Conservation (phyloP, 257 asterid species). For the Capsicum pubescens region DNA sequence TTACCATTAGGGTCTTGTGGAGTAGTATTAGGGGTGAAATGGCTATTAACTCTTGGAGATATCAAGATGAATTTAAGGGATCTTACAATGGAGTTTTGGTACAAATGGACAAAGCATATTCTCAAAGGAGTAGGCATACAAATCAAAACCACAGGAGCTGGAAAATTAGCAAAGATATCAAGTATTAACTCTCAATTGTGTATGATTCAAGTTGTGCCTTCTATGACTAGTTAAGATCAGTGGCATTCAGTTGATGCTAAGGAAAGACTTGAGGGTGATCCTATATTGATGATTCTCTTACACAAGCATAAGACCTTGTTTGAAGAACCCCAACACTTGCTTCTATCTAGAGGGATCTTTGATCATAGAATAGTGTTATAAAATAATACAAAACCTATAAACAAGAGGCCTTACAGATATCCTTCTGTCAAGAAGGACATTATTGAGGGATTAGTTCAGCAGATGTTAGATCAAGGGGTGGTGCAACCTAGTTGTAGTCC, state of each 20-base stretch:
- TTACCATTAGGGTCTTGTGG: too few species aligned
- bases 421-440: not conserved
- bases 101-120: not conserved
- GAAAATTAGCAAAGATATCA: not conserved
- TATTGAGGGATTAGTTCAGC: not conserved
- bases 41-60: not conserved
- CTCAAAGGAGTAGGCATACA: not conserved
- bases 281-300: not conserved
- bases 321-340: too few species aligned
- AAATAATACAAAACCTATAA: not conserved
- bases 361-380: not conserved
- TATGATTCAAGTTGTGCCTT: too few species aligned
- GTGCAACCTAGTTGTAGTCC: not conserved
- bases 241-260: too few species aligned
- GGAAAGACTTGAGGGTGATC: too few species aligned
- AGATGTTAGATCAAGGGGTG: not conserved
- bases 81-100: not conserved
- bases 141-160: not conserved
- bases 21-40: not conserved
- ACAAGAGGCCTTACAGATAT: not conserved
- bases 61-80: not conserved
- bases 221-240: too few species aligned
- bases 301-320: too few species aligned
- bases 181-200: too few species aligned
- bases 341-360: not conserved